Evolutionary conservation across 345 rosid species (phyloP).

Genomic region (Acer campestre): DNA sequence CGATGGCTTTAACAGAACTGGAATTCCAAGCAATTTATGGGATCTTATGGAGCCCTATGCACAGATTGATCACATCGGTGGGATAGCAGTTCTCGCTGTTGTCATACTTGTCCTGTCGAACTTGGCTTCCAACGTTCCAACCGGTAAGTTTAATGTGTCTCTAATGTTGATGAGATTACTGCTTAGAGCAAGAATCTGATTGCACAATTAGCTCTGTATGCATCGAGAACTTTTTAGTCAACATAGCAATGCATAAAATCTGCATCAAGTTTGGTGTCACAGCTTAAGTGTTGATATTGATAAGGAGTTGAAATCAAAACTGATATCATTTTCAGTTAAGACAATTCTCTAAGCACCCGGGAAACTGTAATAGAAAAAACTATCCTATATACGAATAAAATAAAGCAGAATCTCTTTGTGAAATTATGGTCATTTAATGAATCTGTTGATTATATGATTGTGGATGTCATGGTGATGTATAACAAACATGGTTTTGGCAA

Average conservation of each 20-base stretch:
- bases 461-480: too few relatives aligned
- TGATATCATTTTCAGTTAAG: background rate
- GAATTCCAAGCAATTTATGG: conserved; percentile 77
- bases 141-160: conserved; percentile 46
- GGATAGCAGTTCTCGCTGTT: conserved; percentile 55
- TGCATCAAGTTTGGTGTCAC: background rate
- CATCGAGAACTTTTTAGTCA: background rate
- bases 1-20: conserved; percentile 81
- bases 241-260: background rate
- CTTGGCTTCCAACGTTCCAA: conserved; percentile 87
- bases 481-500: too few relatives aligned
- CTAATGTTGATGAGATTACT: background rate
- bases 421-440: too few relatives aligned
- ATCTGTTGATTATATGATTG: too few relatives aligned
- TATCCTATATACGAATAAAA: too few relatives aligned
- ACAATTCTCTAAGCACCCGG: background rate
- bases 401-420: too few relatives aligned
- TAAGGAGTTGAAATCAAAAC: background rate
- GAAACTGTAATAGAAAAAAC: background rate
- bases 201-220: background rate
- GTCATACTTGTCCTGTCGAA: conserved; percentile 74
- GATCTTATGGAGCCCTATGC: conserved; percentile 79
- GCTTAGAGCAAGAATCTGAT: background rate
- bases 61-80: conserved; percentile 43
- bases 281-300: background rate